Conservation (phyloP, 129 eudicot species). For the Flaveria robusta region DNA sequence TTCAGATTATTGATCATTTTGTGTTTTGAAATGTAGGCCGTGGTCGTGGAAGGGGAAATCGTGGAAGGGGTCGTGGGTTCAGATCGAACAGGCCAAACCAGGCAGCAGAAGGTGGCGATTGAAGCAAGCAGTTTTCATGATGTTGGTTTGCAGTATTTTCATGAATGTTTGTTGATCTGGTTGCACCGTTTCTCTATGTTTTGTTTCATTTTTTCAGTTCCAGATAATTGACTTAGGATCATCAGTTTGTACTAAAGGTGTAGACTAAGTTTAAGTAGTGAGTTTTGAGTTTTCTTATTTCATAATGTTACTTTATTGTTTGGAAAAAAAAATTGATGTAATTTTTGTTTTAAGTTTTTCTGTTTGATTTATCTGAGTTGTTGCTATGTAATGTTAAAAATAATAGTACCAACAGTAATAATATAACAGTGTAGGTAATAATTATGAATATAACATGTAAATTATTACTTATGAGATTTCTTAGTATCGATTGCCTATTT, state of each 20-base stretch:
- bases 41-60: conserved; percentile 82
- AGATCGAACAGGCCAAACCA: conserved; percentile 55
- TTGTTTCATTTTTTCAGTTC: conserved; percentile 24
- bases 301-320: conserved; percentile 35
- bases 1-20: neutral
- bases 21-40: conserved; percentile 54
- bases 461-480: too few species aligned
- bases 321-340: conserved; percentile 21
- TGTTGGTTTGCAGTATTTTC: conserved; percentile 26
- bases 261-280: conserved; percentile 50
- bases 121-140: conserved; percentile 8
- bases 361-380: conserved; percentile 10
- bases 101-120: conserved; percentile 52
- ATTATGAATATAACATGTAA: neutral
- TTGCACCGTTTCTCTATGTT: conserved; percentile 44
- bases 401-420: neutral
- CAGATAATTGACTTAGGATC: conserved; percentile 45
- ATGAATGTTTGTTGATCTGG: conserved; percentile 37
- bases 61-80: conserved; percentile 79
- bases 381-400: neutral
- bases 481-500: too few species aligned
- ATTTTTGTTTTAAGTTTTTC: conserved; percentile 7
- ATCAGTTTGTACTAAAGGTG: conserved; percentile 46
- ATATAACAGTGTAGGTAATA: neutral
- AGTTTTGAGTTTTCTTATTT: conserved; percentile 31